Percentiles rank a stretch among this genome's conserved stretches.
Conservation (phyloP, 257 asterid genomes). For the Primulina huaijiensis region DNA sequence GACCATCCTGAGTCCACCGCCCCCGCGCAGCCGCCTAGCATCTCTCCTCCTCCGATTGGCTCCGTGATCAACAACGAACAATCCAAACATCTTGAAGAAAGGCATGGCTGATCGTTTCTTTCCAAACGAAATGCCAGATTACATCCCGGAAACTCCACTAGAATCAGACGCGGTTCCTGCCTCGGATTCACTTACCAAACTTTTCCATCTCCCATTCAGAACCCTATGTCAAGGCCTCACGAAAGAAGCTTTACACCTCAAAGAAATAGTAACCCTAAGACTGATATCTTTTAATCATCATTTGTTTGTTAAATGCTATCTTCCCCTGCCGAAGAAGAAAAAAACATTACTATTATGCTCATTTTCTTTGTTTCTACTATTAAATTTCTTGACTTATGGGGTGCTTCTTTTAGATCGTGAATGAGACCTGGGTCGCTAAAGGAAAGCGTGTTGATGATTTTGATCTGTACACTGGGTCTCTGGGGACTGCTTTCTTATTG, state of each 20-base stretch:
- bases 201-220: conserved; percentile 54
- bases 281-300: neutral
- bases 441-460: conserved; percentile 59
- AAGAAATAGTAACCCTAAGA: conserved; percentile 37
- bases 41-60: neutral
- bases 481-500: conserved; percentile 81
- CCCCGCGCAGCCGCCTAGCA: neutral
- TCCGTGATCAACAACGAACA: neutral
- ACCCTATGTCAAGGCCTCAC: conserved; percentile 42
- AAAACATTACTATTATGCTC: neutral
- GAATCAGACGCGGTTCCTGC: conserved; percentile 25
- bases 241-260: conserved; percentile 55
- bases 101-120: conserved; percentile 77
- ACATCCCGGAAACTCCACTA: conserved; percentile 38
- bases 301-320: neutral
- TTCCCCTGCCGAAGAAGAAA: neutral
- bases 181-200: conserved; percentile 50
- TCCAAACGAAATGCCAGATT: conserved; percentile 60
- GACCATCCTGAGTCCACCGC: too few species aligned
- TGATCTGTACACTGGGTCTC: conserved; percentile 64
- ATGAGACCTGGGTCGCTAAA: conserved; percentile 60
- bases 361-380: neutral
- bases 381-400: neutral
- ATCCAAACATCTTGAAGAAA: neutral
- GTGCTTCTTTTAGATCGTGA: conserved; percentile 54